Conservation (phyloP, 2,329 filamentous ascomycete genomes). For the Fusarium keratoplasticum region DNA sequence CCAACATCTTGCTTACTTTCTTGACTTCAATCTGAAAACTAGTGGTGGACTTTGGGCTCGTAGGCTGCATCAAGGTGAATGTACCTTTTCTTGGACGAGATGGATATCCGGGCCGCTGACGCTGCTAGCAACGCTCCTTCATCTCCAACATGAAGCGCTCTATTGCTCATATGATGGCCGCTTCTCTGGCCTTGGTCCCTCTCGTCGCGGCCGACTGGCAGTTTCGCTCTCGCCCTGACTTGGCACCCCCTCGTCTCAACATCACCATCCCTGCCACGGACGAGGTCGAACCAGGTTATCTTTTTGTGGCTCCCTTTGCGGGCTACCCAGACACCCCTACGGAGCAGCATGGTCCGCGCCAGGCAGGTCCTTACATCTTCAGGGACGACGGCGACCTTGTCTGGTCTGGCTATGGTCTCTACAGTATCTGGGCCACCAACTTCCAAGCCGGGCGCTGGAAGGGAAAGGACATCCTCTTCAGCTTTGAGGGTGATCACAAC, state of each 20-base stretch:
- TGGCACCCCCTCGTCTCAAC: constrained; percentile 50
- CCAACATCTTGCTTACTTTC: not conserved
- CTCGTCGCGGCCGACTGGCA: constrained; percentile 4
- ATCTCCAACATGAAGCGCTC: constrained; percentile 18
- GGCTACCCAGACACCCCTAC: constrained; percentile 50
- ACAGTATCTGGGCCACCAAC: constrained; percentile 64
- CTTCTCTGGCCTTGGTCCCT: constrained; percentile 5
- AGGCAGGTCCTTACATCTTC: constrained; percentile 67
- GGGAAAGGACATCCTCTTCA: constrained; percentile 63
- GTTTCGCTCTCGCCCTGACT: constrained; percentile 37
- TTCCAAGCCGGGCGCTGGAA: constrained; percentile 64
- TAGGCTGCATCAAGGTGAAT: constrained; percentile 36
- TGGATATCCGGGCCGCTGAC: constrained; percentile 35
- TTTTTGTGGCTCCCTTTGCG: constrained; percentile 57
- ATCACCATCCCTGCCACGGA: constrained; percentile 57
- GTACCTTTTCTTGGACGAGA: constrained; percentile 35
- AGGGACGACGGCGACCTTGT: constrained; percentile 65
- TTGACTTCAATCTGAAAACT: not conserved
- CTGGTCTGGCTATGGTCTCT: constrained; percentile 67
- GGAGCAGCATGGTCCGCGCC: constrained; percentile 59
- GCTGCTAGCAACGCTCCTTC: constrained; percentile 22
- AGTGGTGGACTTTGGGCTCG: constrained; percentile 33
- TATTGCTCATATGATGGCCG: constrained; percentile 6
- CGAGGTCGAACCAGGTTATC: constrained; percentile 55
- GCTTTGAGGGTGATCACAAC: constrained; percentile 66